Base-by-base conservation (phyloP, 257 asterid species). In the Fraxinus quadrangulata region DNA sequence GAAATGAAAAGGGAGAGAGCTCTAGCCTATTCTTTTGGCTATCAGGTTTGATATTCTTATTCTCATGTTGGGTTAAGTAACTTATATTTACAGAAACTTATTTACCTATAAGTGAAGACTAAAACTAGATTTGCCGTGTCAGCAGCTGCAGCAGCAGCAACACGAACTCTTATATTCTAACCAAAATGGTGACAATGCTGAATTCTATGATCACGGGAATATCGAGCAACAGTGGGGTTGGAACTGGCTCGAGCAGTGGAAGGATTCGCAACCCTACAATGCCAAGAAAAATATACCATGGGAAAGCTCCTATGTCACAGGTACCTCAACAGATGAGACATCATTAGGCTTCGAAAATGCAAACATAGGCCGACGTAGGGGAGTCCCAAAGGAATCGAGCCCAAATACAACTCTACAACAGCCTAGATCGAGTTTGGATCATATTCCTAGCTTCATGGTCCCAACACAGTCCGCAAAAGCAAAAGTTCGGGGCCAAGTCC, bases 181-280 rank as follows among this genome's bases (percentile, higher is more conserved):
- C 33, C 42, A 78, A 67, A 75, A 70, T 8, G 77, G 74, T 0
- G 89, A 82, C 7, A 61, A 76, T 6, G 40, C 30, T 1, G 86
- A 79, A 19, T 65, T 79, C 33, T 80, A 79, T 17, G 84, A 80
- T 13, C 75, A 77, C 0, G 91, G 81, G 49, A 72, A 21, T 1
- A 92, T 86, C 0, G 89, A 84, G 83, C 70, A 91, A 14, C 87
- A 79, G 2, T 88, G 93, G 94, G 95, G 94, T 6, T 89, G 98
- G 98, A 90, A 92, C 65, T 91, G 97, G 98, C 85, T 92, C 13
- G 99, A 94, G 77, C 89, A 85, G 8, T 92, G 99, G 99, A 95
- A 91, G 97, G 93, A 92, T 24, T 84, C 94, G 0, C 98, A 92
- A 30, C 89, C 92, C 16, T 69, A 86, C 84, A 91, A 91, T 23